These are phyloP conservation scores for Zancudomyces culisetae DNA, from an alignment of 371 early-diverging fungal genomes.

Conservation along the genomic window DNA sequence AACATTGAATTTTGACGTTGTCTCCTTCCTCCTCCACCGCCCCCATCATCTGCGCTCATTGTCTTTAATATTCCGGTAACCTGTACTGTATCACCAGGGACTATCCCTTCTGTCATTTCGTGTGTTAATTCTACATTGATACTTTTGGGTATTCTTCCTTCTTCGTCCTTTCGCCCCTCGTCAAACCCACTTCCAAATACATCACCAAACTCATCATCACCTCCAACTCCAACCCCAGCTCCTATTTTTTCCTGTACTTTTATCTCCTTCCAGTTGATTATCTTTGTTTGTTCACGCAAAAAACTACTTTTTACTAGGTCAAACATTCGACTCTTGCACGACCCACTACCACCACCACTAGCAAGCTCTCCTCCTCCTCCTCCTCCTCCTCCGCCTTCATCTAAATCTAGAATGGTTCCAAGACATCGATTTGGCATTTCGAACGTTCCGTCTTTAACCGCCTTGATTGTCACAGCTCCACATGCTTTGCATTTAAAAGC, in stretches of 20 bases:
- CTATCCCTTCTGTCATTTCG: slow-evolving; percentile 45
- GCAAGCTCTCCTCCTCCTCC: too few relatives aligned
- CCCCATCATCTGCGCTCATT: slow-evolving; percentile 38
- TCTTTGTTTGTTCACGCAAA: too few relatives aligned
- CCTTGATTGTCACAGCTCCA: slow-evolving; percentile 13
- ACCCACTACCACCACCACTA: too few relatives aligned
- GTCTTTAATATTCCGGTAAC: slow-evolving; percentile 52
- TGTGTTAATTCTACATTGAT: slow-evolving; percentile 41
- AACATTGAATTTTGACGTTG: slow-evolving; percentile 28
- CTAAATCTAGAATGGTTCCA: too few relatives aligned
- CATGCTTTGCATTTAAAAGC: slow-evolving; percentile 16
- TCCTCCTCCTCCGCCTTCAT: too few relatives aligned
- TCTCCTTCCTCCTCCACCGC: slow-evolving; percentile 3
- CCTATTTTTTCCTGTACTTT: slow-evolving; percentile 51
- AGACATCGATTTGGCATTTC: slow-evolving; percentile 15
- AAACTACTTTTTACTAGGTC: too few relatives aligned
- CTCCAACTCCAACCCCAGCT: too few relatives aligned
- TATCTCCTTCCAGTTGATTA: slow-evolving; percentile 50
- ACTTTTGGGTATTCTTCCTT: slow-evolving; percentile 54
- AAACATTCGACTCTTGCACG: slow-evolving; percentile 27
- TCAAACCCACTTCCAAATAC: too few relatives aligned
- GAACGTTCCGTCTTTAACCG: slow-evolving; percentile 17
- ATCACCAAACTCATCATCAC: slow-evolving; percentile 49
- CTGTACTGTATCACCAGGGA: slow-evolving; percentile 56
- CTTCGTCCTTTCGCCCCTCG: too few relatives aligned